Evolutionary conservation across 495 filamentous ascomycete genomes (phyloP).

Genomic region (Parachaetomium inaequale): DNA sequence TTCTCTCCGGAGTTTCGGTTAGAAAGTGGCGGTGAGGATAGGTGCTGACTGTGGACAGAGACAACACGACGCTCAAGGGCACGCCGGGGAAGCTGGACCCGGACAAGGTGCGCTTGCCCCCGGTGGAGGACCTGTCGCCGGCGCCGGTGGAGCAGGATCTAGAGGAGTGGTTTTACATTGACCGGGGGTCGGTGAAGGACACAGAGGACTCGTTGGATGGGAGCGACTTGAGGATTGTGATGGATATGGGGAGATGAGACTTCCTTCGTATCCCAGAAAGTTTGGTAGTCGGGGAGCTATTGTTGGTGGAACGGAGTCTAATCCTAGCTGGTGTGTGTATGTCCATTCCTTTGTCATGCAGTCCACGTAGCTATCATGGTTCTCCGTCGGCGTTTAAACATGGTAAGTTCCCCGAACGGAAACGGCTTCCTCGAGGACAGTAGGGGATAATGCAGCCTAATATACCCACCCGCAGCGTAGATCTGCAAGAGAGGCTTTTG

Average conservation of each 20-base stretch:
- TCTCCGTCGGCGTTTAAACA: no score
- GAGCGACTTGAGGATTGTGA: background rate
- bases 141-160: constrained; percentile 20
- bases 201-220: background rate
- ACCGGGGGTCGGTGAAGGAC: background rate
- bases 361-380: no score
- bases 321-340: no score
- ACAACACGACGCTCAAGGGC: constrained; percentile 26
- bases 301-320: no score
- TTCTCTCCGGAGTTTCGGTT: background rate
- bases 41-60: constrained; percentile 11
- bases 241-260: background rate
- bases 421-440: no score
- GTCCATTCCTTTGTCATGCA: no score
- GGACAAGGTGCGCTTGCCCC: constrained; percentile 18
- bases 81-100: constrained; percentile 29
- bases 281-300: no score
- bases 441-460: no score
- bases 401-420: no score
- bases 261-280: no score
- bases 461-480: no score
- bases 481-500: no score
- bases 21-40: background rate
- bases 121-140: constrained; percentile 23
- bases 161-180: constrained; percentile 21